Conservation (phyloP, 768 basidiomycete genomes). For the Galerina sulciceps region DNA sequence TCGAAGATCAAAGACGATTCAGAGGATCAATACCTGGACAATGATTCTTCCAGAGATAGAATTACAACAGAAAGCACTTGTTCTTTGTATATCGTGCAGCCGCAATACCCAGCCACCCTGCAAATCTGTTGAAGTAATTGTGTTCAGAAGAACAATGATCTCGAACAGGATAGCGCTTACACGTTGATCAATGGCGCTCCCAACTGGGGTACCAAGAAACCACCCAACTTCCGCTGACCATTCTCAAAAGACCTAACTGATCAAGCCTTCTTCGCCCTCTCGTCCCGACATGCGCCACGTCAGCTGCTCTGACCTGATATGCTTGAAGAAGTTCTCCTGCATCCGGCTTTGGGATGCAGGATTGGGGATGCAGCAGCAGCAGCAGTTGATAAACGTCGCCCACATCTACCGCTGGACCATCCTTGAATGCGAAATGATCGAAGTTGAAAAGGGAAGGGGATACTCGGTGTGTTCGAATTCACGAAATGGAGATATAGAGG, state of each 20-base stretch:
- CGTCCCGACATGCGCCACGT: slow-evolving; percentile 73
- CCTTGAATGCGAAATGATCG: too few relatives aligned
- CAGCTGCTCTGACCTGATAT: slow-evolving; percentile 50
- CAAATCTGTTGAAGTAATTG: slow-evolving; percentile 57
- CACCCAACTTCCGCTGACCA: slow-evolving; percentile 89
- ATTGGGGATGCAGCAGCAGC: too few relatives aligned
- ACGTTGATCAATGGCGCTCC: slow-evolving; percentile 98
- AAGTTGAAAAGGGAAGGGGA: too few relatives aligned
- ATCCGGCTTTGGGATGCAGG: too few relatives aligned
- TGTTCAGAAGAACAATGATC: not conserved
- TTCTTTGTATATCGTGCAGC: slow-evolving; percentile 58
- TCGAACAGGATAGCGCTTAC: slow-evolving; percentile 43
- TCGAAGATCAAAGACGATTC: not conserved
- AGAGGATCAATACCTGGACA: slow-evolving; percentile 59
- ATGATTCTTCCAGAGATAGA: slow-evolving; percentile 68
- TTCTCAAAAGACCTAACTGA: slow-evolving; percentile 81
- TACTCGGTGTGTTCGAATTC: too few relatives aligned
- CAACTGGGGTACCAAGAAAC: slow-evolving; percentile 81
- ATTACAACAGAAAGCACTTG: slow-evolving; percentile 49
- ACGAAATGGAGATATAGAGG: too few relatives aligned
- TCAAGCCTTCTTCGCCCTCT: slow-evolving; percentile 67
- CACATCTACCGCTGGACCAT: too few relatives aligned
- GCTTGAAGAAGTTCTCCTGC: too few relatives aligned
- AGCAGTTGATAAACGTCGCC: too few relatives aligned
- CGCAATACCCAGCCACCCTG: slow-evolving; percentile 96